Conservation (phyloP, 2,329 filamentous ascomycete species). For the Elsinoe necatrix region DNA sequence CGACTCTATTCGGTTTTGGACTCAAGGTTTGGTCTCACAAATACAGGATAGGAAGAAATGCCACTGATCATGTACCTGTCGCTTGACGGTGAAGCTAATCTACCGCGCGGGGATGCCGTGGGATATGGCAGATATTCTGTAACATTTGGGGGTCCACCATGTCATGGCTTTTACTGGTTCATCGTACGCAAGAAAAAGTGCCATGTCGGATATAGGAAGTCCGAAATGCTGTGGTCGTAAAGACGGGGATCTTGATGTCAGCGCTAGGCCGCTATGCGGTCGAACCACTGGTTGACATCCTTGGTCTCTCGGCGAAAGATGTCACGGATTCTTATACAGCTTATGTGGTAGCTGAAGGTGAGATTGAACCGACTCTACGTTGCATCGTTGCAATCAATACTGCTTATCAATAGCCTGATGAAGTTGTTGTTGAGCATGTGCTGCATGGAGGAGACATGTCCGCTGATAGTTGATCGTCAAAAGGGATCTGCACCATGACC, state of each 20-base stretch:
- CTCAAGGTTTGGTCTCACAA: neutral
- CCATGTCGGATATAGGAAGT: neutral
- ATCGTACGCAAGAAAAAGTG: neutral
- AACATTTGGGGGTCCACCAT: conserved; percentile 1
- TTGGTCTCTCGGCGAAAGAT: neutral
- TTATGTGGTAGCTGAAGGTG: neutral
- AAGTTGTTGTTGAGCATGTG: neutral
- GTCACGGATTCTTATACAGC: neutral
- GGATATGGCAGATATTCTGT: conserved; percentile 5
- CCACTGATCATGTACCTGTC: neutral
- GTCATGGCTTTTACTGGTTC: neutral
- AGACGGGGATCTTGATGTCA: conserved; percentile 11
- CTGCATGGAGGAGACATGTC: neutral
- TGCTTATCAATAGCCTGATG: neutral
- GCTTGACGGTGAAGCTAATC: neutral
- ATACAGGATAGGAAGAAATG: neutral
- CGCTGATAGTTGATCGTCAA: neutral
- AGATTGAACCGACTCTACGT: neutral
- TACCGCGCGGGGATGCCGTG: neutral
- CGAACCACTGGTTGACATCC: neutral
- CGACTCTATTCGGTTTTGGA: conserved; percentile 8
- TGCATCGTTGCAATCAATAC: neutral
- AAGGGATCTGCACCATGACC: neutral
- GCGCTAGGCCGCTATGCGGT: neutral
- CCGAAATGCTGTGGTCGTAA: conserved; percentile 1